Evolutionary conservation across 2,329 filamentous ascomycete genomes (phyloP), one percentile per base, ranked within the genome.

Genomic region (Aspergillus calidoustus): DNA sequence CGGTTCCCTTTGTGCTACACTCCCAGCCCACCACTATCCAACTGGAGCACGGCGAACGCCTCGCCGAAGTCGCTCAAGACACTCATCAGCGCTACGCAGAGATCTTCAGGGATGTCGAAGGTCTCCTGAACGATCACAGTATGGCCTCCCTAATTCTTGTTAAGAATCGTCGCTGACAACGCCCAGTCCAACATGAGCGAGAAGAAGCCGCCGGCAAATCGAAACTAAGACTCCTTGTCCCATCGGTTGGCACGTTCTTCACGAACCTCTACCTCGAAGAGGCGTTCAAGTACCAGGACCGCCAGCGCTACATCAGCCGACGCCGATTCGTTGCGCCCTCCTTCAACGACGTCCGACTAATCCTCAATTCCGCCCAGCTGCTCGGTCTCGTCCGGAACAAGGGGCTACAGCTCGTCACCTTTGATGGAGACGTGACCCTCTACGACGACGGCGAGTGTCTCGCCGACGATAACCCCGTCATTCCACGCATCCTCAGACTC

Each of bases 361-460:
- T 96, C 55, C 86, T 99, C 68, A 99, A 99, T 79, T 95, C 95
- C 44, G 93, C 95, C 19, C 95, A 99, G 78, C 84, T 94, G 63
- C 93, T 97, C 89, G 92, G 92, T 44, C 86, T 98, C n/a, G 90
- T 92, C 17, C 87, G 87, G 25, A 81, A 83, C 49, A 89, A 90
- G 23, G 85, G 87, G 4, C 84, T 97, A 8, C 88, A 95, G 69
- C 85, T 99, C 4, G 89, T 96, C 57, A 99, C 95, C 0, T 99
- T 99, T 74, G 95, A 99, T 77, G 95, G 95, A 77, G 95, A 99
- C 78, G 93, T 99, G 54, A 99, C 95, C 1, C 84, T 99, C 23
- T 99, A 99, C 76, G 91, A 93, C 60, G 91, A 99, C 72, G 95
- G 95, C 13, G 85, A 92, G 70, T 91, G 87, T 66, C 83, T 99